Conservation (phyloP, 2,329 filamentous ascomycete species). For the Venturia asperata region DNA sequence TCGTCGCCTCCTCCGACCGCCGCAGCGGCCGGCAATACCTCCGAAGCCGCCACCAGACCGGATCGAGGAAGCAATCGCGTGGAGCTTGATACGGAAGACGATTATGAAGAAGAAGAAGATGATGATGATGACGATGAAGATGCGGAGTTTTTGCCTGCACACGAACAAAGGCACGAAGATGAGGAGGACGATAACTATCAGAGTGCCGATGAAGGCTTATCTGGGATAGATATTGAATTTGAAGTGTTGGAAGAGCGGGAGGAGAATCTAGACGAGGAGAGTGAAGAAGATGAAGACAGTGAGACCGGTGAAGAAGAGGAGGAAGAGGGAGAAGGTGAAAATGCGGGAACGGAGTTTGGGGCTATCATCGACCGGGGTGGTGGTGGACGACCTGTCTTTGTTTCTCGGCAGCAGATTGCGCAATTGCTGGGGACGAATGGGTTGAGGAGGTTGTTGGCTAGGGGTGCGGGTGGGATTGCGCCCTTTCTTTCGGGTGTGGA, state of each 20-base stretch:
- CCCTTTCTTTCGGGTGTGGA: constrained; percentile 37
- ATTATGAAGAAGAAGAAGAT: constrained; percentile 14
- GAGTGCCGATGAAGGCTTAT: constrained; percentile 10
- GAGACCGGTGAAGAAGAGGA: constrained; percentile 34
- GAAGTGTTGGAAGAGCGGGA: constrained; percentile 20
- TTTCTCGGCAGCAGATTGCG: neutral
- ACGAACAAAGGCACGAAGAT: constrained; percentile 6
- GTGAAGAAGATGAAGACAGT: constrained; percentile 38
- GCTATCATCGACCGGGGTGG: neutral
- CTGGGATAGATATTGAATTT: constrained; percentile 15
- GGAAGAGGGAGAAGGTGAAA: constrained; percentile 31
- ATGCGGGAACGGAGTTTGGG: constrained; percentile 27
- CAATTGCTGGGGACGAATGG: neutral
- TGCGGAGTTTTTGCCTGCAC: constrained; percentile 15
- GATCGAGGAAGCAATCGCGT: neutral
- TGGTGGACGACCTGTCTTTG: constrained; percentile 1
- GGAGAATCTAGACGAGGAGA: constrained; percentile 36
- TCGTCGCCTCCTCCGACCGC: neutral
- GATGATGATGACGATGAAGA: constrained; percentile 17
- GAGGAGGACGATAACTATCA: constrained; percentile 15
- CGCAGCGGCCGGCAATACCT: neutral
- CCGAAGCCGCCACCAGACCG: neutral
- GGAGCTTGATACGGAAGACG: neutral
- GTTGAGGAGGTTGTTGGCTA: constrained; percentile 19
- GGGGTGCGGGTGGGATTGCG: constrained; percentile 45